Base-by-base conservation (phyloP, 1,139 yeast species). In the Blastobotrys serpentis region DNA sequence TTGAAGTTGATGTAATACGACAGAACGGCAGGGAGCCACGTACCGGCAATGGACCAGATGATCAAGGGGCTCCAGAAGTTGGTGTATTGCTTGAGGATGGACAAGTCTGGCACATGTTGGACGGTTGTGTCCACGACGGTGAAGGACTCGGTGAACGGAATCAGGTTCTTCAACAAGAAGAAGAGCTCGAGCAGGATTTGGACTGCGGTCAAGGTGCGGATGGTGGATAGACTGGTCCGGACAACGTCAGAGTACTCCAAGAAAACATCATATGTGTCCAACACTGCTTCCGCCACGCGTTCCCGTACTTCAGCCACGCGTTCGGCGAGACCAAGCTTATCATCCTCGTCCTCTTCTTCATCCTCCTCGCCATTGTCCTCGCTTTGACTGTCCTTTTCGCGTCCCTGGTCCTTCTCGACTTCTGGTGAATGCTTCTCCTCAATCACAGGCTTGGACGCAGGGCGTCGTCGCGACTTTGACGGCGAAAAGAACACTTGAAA, bases 1-100 rank as follows among this genome's bases (percentile, higher is more conserved):
- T 36, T 59, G 54, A 66, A 66, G 52, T 66, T 66, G 55, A 66
- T 47, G 47, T 59, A 61, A 53, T 54, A 62, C 19, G 65, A 48
- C 25, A 52, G 45, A 13, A 72, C 46, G 56, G 73, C 63, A 22
- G 87, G 87, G 34, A 74, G 43, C 10, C 55, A 48, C 33, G 68
- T 52, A 5, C 68, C 55, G 18, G 63, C 54, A 1, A 52, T 25
- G 16, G 52, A 42, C 74, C 73, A 71, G 14, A 65, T 54, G n/a
- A 58, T 18, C 18, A 68, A 21, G 4, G 71, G 65, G 39, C 55
- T 49, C 57, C 67, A 55, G 44, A 65, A 57, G 39, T 62, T 57
- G 26, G 57, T 48, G 49, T 56, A 55, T 46, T 49, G 39, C 38
- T 43, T 32, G 41, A 44, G 40, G 13, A 46, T 44, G 43, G 40